Percentiles rank a stretch among this genome's conserved stretches.
Conservation (phyloP, 805 yeast species). For the Kodamaea jinghongensis region DNA sequence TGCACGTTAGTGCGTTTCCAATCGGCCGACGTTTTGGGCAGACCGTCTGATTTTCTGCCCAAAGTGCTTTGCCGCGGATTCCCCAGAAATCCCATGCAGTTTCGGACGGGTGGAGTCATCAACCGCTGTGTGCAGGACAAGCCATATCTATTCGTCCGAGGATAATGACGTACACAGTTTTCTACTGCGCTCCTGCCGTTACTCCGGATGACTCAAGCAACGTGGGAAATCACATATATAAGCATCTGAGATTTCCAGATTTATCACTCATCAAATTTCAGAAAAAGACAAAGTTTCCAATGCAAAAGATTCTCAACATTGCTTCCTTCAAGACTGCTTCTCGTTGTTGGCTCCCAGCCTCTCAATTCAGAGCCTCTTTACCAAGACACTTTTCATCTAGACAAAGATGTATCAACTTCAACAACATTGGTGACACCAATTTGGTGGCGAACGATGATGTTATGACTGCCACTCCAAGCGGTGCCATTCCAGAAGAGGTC, state of each 20-base stretch:
- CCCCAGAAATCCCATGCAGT: too few species aligned
- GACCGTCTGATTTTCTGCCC: too few species aligned
- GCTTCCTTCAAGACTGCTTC: constrained; percentile 40
- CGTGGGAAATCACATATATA: constrained; percentile 4
- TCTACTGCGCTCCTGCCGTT: constrained; percentile 6
- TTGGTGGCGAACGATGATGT: constrained; percentile 37
- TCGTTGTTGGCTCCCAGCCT: constrained; percentile 41
- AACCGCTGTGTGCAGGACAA: too few species aligned
- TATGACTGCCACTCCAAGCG: constrained; percentile 17
- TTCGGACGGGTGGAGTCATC: too few species aligned
- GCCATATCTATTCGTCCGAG: too few species aligned
- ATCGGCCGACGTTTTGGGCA: too few species aligned
- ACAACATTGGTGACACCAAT: constrained; percentile 27
- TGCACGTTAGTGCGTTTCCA: too few species aligned
- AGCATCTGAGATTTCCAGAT: neutral
- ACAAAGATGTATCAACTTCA: constrained; percentile 35
- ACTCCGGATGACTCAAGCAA: constrained; percentile 13
- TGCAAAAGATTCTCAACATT: constrained; percentile 23
- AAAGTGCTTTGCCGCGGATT: too few species aligned
- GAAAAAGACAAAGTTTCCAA: neutral
- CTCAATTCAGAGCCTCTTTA: constrained; percentile 14
- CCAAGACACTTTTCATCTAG: constrained; percentile 34
- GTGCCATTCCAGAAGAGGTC: constrained; percentile 16
- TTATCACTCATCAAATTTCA: neutral
- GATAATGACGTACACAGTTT: too few species aligned